A percentile compares a stretch with the other conserved stretches of the same genome.
phyloP scores from a whole-genome alignment of 108 stramenopile genomes.

The Pseudonitzschia pungens region DNA sequence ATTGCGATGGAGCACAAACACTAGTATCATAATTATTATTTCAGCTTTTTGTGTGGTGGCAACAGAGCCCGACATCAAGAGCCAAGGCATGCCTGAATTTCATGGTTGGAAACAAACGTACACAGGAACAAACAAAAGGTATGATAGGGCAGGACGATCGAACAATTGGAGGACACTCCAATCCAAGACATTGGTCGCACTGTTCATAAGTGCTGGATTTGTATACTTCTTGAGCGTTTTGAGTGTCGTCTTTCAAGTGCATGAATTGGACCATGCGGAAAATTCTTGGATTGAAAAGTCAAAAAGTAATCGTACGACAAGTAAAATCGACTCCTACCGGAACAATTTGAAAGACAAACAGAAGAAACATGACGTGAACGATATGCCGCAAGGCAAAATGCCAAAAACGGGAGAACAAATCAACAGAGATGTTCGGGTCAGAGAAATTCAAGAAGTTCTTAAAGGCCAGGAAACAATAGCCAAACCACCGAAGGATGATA shows the following conservation, averaged over 20 bases:
- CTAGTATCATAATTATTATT: too few species aligned
- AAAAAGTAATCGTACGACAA: background rate
- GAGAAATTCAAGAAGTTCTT: background rate
- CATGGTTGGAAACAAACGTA: too few species aligned
- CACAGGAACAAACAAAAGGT: background rate
- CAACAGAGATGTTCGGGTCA: background rate
- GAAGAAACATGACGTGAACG: background rate
- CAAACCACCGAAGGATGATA: background rate
- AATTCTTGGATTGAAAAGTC: background rate
- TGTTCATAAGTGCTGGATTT: background rate
- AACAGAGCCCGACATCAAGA: too few species aligned
- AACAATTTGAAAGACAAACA: background rate
- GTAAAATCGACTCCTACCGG: background rate
- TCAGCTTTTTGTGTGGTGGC: too few species aligned
- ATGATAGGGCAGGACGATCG: background rate
- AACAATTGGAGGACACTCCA: background rate
- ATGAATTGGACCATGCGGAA: background rate
- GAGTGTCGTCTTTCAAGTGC: background rate
- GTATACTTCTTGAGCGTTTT: conserved; percentile 2
- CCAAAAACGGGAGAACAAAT: background rate
- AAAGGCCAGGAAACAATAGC: background rate
- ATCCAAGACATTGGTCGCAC: background rate
- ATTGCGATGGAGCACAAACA: too few species aligned
- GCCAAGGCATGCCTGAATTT: too few species aligned
- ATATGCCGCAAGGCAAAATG: background rate